A percentile compares a stretch with the other conserved stretches of the same genome.
Evolutionary conservation across 352 stramenopile genomes (phyloP).

Genomic region (Globisporangium splendens): DNA sequence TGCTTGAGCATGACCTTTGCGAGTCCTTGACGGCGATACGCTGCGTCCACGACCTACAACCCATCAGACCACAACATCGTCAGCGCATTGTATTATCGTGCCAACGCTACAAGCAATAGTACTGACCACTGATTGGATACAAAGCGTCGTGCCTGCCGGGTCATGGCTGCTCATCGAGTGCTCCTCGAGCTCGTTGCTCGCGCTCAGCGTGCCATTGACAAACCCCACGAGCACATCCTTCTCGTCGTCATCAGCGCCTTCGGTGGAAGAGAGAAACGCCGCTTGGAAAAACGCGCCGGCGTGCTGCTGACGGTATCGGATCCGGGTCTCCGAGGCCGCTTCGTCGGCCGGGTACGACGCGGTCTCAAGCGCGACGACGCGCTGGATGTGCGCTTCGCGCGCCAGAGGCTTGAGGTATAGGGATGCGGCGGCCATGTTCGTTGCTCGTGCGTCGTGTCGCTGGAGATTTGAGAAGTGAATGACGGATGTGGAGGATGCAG

Average conservation of each 20-base stretch:
- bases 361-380: conserved; percentile 45
- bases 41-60: conserved; percentile 32
- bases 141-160: conserved; percentile 63
- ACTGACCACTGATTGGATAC: conserved; percentile 86
- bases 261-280: conserved; percentile 30
- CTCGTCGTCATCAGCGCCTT: too few species aligned
- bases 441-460: background rate
- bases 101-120: too few species aligned
- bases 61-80: too few species aligned
- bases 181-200: conserved; percentile 48
- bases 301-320: conserved; percentile 38
- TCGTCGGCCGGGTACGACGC: conserved; percentile 85
- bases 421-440: background rate
- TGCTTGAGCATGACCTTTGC: conserved; percentile 75
- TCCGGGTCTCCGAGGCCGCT: conserved; percentile 65
- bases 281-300: background rate
- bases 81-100: too few species aligned
- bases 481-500: too few species aligned
- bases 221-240: conserved; percentile 73
- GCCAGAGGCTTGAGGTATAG: conserved; percentile 4
- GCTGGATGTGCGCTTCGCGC: conserved; percentile 26
- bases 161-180: conserved; percentile 81
- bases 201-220: conserved; percentile 81
- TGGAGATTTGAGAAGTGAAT: background rate
- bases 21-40: conserved; percentile 68